Conservation (phyloP, 2,329 filamentous ascomycete species). For the Sphaerostilbella broomeana region DNA sequence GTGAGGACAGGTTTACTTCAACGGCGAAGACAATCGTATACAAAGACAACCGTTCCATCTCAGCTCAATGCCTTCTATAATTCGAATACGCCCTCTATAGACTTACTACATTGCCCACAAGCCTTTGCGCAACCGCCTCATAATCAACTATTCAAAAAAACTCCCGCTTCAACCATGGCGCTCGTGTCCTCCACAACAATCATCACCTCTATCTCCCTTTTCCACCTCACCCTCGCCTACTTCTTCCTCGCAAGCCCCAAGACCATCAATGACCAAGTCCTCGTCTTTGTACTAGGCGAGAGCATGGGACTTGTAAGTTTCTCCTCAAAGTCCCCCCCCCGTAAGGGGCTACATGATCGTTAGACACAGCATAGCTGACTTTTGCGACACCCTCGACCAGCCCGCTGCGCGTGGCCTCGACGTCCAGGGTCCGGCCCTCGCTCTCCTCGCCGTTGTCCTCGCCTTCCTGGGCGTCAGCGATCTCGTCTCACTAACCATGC, state of each 20-base stretch:
- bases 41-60: no score
- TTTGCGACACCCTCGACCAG: conserved; percentile 31
- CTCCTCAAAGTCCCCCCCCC: background rate
- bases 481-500: conserved; percentile 58
- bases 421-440: conserved; percentile 61
- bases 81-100: no score
- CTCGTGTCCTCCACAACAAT: conserved; percentile 74
- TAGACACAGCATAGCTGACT: no score
- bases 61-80: no score
- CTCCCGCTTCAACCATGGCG: conserved; percentile 61
- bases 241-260: conserved; percentile 73
- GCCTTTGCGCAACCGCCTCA: no score
- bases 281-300: conserved; percentile 77
- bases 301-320: conserved; percentile 68
- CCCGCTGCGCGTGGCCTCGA: conserved; percentile 63
- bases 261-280: conserved; percentile 67
- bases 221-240: conserved; percentile 77
- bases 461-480: conserved; percentile 55
- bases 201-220: conserved; percentile 73
- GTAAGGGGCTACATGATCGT: no score
- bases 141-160: no score
- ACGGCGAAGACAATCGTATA: no score
- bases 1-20: no score
- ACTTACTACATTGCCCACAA: no score
- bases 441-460: conserved; percentile 65